phyloP scores from a whole-genome alignment of 768 basidiomycete species.

The Pisolithus microcarpus region DNA sequence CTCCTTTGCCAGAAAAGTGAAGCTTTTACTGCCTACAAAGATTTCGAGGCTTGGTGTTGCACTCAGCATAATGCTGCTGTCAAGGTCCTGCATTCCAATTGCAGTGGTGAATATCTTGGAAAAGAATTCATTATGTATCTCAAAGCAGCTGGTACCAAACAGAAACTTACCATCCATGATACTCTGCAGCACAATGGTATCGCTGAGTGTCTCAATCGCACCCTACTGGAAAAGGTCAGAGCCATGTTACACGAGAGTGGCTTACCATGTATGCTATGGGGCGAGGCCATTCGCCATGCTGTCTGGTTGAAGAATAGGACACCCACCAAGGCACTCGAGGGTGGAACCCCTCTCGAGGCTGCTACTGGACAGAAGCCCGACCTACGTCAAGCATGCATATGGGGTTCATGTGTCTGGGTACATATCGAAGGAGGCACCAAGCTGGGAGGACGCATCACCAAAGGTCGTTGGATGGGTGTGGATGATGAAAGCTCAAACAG shows the following conservation, averaged over 20 bases:
- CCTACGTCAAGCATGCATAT: too few relatives aligned
- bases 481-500: too few relatives aligned
- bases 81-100: slow-evolving; percentile 2
- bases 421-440: too few relatives aligned
- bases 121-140: background rate
- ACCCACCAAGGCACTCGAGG: too few relatives aligned
- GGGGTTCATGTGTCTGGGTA: too few relatives aligned
- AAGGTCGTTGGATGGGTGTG: too few relatives aligned
- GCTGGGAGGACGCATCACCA: too few relatives aligned
- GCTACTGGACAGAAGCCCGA: too few relatives aligned
- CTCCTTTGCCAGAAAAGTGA: slow-evolving; percentile 5
- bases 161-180: slow-evolving; percentile 7
- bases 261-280: slow-evolving; percentile 18
- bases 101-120: slow-evolving; percentile 10
- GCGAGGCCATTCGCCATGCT: too few relatives aligned
- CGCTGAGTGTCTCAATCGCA: slow-evolving; percentile 24
- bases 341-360: too few relatives aligned
- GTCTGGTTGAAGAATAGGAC: too few relatives aligned
- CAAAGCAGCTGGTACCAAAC: background rate
- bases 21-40: slow-evolving; percentile 5
- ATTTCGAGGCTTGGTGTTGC: slow-evolving; percentile 2
- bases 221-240: slow-evolving; percentile 15
- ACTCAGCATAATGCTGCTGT: background rate
- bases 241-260: slow-evolving; percentile 18
- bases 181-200: slow-evolving; percentile 25